A percentile compares a stretch with the other conserved stretches of the same genome.
Conservation (phyloP, 1,139 yeast species). For the Suhomyces chickasaworum region DNA sequence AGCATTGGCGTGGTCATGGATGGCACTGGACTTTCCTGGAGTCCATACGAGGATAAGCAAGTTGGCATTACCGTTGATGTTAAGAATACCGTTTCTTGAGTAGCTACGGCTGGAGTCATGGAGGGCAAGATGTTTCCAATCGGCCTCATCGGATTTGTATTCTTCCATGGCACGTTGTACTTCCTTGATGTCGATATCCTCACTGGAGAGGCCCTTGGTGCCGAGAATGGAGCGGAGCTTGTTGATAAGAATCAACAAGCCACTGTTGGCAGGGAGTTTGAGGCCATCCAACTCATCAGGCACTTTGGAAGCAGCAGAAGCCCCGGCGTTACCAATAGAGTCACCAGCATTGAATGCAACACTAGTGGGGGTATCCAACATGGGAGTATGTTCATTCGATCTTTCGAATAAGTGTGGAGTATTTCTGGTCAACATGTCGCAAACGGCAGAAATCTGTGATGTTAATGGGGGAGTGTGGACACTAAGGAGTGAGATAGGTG, state of each 20-base stretch:
- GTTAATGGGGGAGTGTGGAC: not conserved
- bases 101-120: slow-evolving; percentile 54
- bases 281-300: slow-evolving; percentile 13
- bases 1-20: slow-evolving; percentile 79
- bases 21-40: slow-evolving; percentile 65
- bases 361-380: slow-evolving; percentile 4
- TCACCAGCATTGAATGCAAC: slow-evolving; percentile 3
- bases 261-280: slow-evolving; percentile 24
- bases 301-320: not conserved
- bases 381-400: slow-evolving; percentile 4
- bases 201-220: slow-evolving; percentile 39
- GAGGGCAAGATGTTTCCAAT: slow-evolving; percentile 64
- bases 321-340: not conserved
- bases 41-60: slow-evolving; percentile 70
- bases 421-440: slow-evolving; percentile 12
- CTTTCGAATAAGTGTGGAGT: slow-evolving; percentile 12
- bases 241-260: slow-evolving; percentile 24
- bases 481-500: not conserved
- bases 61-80: slow-evolving; percentile 70
- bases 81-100: slow-evolving; percentile 66
- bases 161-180: slow-evolving; percentile 50
- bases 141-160: slow-evolving; percentile 51
- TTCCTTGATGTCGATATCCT: slow-evolving; percentile 58
- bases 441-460: not conserved
- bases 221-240: slow-evolving; percentile 37